phyloP scores from a whole-genome alignment of 257 asterid species.

The Solanum stenotomum region DNA sequence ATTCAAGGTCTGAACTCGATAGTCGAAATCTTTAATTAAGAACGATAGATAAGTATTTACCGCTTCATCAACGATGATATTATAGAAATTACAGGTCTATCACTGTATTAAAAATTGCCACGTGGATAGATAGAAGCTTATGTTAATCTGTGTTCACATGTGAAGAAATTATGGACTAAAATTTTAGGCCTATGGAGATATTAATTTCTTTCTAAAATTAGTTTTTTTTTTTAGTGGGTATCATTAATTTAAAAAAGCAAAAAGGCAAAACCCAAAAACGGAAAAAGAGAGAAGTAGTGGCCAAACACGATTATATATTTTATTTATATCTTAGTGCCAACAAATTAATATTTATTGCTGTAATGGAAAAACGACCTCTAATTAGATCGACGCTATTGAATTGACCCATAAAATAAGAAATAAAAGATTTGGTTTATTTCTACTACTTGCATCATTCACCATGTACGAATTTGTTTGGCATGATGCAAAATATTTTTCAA shows the following conservation, averaged over 20 bases:
- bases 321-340: neutral
- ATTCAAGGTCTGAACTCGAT: fast-evolving
- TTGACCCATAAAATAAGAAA: neutral
- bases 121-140: neutral
- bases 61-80: fast-evolving
- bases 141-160: neutral
- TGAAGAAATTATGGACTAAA: neutral
- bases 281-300: neutral
- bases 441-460: neutral
- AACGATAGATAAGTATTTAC: fast-evolving
- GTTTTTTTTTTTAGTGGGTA: neutral
- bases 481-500: neutral
- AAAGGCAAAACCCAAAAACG: neutral
- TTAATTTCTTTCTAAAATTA: neutral
- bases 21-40: too few species aligned
- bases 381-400: neutral
- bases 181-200: neutral
- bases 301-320: neutral
- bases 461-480: neutral
- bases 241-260: neutral
- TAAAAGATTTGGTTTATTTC: neutral
- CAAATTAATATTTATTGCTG: neutral
- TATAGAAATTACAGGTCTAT: neutral
- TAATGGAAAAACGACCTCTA: neutral
- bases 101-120: neutral